A percentile compares a stretch with the other conserved stretches of the same genome.
These are phyloP conservation scores for Neobulgaria alba DNA, from an alignment of 2,329 filamentous ascomycete genomes.

Conservation along the genomic window DNA sequence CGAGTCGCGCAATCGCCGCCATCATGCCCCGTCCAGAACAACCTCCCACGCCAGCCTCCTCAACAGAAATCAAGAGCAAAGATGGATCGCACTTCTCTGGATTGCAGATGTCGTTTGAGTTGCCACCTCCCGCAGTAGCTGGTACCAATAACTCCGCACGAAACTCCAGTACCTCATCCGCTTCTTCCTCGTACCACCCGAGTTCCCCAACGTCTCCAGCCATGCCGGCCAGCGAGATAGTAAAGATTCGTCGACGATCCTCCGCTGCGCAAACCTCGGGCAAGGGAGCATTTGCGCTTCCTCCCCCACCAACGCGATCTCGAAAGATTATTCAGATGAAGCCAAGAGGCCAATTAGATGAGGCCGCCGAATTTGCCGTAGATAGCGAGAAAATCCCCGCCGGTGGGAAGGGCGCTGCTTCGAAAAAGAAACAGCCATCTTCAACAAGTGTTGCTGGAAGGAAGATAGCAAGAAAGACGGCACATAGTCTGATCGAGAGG, in stretches of 20 bases:
- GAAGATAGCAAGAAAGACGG: slow-evolving; percentile 92
- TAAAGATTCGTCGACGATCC: slow-evolving; percentile 36
- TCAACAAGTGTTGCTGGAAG: slow-evolving; percentile 77
- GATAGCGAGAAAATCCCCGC: slow-evolving; percentile 14
- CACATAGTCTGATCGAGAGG: slow-evolving; percentile 90
- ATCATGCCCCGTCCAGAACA: slow-evolving; percentile 57
- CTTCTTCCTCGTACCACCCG: slow-evolving; percentile 41
- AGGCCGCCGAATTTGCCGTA: slow-evolving; percentile 10
- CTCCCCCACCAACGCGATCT: slow-evolving; percentile 83
- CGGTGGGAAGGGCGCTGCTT: slow-evolving; percentile 17
- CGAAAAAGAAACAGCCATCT: slow-evolving; percentile 69
- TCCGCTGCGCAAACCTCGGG: slow-evolving; percentile 33
- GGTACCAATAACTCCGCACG: slow-evolving; percentile 39
- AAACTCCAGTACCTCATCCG: slow-evolving; percentile 33
- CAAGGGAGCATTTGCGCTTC: slow-evolving; percentile 64
- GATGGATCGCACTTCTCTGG: slow-evolving; percentile 54
- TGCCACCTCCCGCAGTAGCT: slow-evolving; percentile 66
- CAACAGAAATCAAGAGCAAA: slow-evolving; percentile 69
- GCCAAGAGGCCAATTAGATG: slow-evolving; percentile 42
- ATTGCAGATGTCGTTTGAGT: slow-evolving; percentile 61
- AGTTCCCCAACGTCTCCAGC: slow-evolving; percentile 35
- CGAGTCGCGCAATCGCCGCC: not conserved
- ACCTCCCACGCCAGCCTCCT: slow-evolving; percentile 71
- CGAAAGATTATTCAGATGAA: slow-evolving; percentile 99
- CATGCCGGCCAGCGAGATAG: slow-evolving; percentile 32